Percentiles rank a stretch among this genome's conserved stretches.
These are phyloP conservation scores for Ballota nigra DNA, from an alignment of 257 asterid genomes.

Conservation along the genomic window DNA sequence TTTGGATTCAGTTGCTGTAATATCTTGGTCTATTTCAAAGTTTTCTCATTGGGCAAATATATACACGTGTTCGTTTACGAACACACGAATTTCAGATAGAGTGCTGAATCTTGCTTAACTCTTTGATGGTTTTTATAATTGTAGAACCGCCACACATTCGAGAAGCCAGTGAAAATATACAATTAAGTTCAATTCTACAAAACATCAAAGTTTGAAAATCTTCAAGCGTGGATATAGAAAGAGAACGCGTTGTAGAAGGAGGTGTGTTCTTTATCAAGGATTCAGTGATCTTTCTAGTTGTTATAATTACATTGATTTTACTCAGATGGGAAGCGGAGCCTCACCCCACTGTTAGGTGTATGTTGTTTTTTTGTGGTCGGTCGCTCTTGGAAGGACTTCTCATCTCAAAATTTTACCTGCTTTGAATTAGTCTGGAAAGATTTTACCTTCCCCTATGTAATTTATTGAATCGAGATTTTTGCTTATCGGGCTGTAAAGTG, in stretches of 20 bases:
- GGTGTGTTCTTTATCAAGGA: constrained; percentile 1
- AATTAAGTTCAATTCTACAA: constrained; percentile 31
- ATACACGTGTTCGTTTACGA: neutral
- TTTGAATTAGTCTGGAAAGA: constrained; percentile 20
- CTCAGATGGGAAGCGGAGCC: constrained; percentile 27
- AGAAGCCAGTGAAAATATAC: constrained; percentile 76
- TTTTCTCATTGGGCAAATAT: neutral
- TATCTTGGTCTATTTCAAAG: neutral
- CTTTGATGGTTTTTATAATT: constrained; percentile 1
- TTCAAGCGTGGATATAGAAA: constrained; percentile 7
- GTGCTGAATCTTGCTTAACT: neutral
- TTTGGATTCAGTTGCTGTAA: neutral
- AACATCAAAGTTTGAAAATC: constrained; percentile 1
- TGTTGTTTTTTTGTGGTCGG: constrained; percentile 12
- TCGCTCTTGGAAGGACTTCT: constrained; percentile 14
- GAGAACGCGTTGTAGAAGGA: neutral
- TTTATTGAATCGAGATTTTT: constrained; percentile 21
- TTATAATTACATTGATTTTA: constrained; percentile 4
- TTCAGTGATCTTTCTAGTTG: constrained; percentile 18
- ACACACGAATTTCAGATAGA: neutral
- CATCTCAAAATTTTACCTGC: constrained; percentile 25
- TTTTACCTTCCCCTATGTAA: constrained; percentile 18
- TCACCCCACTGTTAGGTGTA: constrained; percentile 18
- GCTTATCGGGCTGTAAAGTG: constrained; percentile 37
- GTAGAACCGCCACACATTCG: constrained; percentile 71